Evolutionary conservation across 1,284 basidiomycete species (phyloP), one percentile per base, ranked within the genome.

Genomic region (Laetiporus sulphureus): DNA sequence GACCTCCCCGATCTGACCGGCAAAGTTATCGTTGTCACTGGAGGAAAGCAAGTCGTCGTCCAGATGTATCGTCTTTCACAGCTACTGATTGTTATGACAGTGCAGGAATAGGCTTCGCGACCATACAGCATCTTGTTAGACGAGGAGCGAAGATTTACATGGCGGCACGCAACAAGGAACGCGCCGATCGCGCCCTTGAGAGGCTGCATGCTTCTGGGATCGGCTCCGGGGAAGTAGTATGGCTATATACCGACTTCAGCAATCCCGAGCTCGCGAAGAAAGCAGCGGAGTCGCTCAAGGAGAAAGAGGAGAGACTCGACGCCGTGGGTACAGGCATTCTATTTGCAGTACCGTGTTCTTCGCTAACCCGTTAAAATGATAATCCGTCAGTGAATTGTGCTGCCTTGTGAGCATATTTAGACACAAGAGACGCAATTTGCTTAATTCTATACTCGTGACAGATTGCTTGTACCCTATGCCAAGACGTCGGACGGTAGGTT

Each of bases 341-440:
- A n/a, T n/a, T n/a, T n/a, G n/a, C n/a, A n/a, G 30, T 21, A 15
- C 13, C 6, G 6, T 20, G 21, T 20, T 11, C 4, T 4, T 16
- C 20, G 2, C 12, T 16, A 21, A n/a, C n/a, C 4, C 7, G 8
- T 34, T 8, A 3, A 11, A 5, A 8, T 23, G 21, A 32, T 21
- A 11, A n/a, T 5, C 3, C 13, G 2, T 10, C 32, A 76, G 73
- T 78, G 24, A 72, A 77, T 48, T 76, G 78, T 45, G 75, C 74
- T 46, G 73, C 65, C 0, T 36, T 66, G 72, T 74, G 48, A 39
- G 68, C 42, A 21, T 35, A n/a, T 48, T 18, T 22, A 8, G 41
- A 38, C 33, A 6, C 36, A 13, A n/a, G n/a, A n/a, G n/a, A n/a
- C n/a, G n/a, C n/a, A n/a, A n/a, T 22, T 22, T 4, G 40, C 41